These are phyloP conservation scores for Pythium utonaiense DNA, from an alignment of 352 stramenopile genomes.

Conservation along the genomic window DNA sequence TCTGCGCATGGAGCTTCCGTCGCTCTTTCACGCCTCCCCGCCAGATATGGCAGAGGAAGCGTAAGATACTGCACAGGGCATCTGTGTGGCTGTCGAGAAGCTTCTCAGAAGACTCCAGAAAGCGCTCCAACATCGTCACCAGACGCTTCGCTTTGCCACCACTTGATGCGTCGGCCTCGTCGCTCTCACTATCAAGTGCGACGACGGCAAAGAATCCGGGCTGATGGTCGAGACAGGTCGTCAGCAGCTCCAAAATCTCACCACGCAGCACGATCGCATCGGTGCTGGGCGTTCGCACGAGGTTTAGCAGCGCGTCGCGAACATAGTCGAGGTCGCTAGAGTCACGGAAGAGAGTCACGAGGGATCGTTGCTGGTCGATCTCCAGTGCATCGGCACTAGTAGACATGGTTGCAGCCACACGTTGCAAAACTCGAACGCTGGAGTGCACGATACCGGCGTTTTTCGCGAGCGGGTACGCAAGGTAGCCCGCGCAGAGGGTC, in stretches of 20 bases:
- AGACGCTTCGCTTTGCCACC: conserved; percentile 24
- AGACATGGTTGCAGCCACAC: conserved; percentile 27
- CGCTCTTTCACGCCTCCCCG: conserved; percentile 39
- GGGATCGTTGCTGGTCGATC: conserved; percentile 31
- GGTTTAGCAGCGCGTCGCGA: conserved; percentile 33
- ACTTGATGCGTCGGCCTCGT: background rate
- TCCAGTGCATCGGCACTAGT: background rate
- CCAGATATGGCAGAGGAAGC: conserved; percentile 59
- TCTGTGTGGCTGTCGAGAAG: conserved; percentile 54
- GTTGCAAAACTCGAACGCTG: conserved; percentile 55
- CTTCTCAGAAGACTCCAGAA: conserved; percentile 55
- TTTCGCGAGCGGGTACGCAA: conserved; percentile 43
- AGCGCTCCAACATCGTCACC: conserved; percentile 41
- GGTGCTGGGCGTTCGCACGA: conserved; percentile 29
- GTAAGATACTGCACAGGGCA: conserved; percentile 50
- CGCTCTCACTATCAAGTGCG: conserved; percentile 36
- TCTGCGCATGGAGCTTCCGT: conserved; percentile 39
- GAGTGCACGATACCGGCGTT: conserved; percentile 32
- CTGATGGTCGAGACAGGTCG: conserved; percentile 50
- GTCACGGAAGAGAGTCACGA: conserved; percentile 49
- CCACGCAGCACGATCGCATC: conserved; percentile 18
- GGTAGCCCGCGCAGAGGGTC: conserved; percentile 47
- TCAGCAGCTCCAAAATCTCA: conserved; percentile 50
- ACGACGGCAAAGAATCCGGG: conserved; percentile 57
- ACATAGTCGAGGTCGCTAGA: conserved; percentile 37